Evolutionary conservation across 805 yeast genomes (phyloP).

Genomic region (Kluyveromyces starmeri): DNA sequence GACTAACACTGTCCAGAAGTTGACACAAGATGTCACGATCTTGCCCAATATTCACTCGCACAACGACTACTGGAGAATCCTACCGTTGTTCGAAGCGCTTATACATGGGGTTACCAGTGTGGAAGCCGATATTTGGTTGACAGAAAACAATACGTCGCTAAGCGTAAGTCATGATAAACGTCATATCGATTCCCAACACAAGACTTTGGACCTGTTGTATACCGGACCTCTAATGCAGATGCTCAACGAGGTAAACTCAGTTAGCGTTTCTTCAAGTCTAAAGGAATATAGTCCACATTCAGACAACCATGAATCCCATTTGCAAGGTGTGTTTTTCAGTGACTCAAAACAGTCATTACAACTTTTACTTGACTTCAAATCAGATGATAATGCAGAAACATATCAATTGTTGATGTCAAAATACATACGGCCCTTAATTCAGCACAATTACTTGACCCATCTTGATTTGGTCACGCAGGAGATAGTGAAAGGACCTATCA

Average conservation of each 20-base stretch:
- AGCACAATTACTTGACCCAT: conserved; percentile 41
- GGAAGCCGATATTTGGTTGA: conserved; percentile 60
- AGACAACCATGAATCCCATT: neutral
- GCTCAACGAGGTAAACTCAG: conserved; percentile 40
- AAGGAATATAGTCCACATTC: conserved; percentile 8
- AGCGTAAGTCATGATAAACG: conserved; percentile 57
- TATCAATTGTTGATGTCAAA: conserved; percentile 38
- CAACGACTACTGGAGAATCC: conserved; percentile 57
- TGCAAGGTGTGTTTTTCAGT: conserved; percentile 36
- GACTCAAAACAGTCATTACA: conserved; percentile 43
- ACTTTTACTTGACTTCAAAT: conserved; percentile 58
- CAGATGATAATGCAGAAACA: conserved; percentile 34
- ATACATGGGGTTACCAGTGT: conserved; percentile 44
- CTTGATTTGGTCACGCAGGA: conserved; percentile 32
- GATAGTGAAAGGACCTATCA: conserved; percentile 44
- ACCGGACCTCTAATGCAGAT: conserved; percentile 43
- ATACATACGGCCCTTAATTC: conserved; percentile 38
- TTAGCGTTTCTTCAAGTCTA: conserved; percentile 12
- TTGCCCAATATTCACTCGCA: conserved; percentile 45
- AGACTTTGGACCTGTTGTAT: conserved; percentile 43
- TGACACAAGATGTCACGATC: conserved; percentile 21
- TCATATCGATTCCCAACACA: conserved; percentile 33
- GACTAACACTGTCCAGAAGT: conserved; percentile 13
- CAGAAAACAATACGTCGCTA: conserved; percentile 32
- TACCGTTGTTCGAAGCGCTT: conserved; percentile 51